Evolutionary conservation across 2,329 filamentous ascomycete genomes (phyloP).

Genomic region (Fusarium musae): DNA sequence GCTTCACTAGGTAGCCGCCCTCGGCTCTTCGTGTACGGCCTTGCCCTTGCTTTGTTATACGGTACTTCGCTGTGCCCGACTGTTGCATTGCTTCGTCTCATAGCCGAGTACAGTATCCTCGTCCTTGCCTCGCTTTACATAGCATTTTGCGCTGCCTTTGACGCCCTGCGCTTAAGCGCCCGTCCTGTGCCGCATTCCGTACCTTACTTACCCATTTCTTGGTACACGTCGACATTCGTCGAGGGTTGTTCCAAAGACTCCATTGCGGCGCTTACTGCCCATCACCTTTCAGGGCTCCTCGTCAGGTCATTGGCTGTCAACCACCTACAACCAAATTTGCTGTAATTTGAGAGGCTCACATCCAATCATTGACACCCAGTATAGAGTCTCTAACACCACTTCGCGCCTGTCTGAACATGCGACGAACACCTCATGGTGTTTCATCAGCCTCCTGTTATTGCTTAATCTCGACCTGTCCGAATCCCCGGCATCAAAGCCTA

Average conservation of each 20-base stretch:
- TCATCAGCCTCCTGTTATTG: constrained; percentile 41
- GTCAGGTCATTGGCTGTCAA: constrained; percentile 31
- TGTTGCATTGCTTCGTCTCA: constrained; percentile 23
- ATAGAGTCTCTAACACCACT: constrained; percentile 18
- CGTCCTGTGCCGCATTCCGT: constrained; percentile 38
- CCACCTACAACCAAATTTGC: constrained; percentile 19
- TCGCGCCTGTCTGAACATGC: constrained; percentile 42
- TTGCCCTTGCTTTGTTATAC: constrained; percentile 5
- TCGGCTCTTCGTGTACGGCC: constrained; percentile 13
- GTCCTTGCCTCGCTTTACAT: constrained; percentile 10
- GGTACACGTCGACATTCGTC: constrained; percentile 33
- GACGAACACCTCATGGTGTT: constrained; percentile 39
- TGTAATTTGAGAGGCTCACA: constrained; percentile 34
- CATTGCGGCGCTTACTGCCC: constrained; percentile 41
- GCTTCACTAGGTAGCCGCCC: constrained; percentile 25
- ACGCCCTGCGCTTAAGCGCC: constrained; percentile 35
- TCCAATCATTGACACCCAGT: constrained; percentile 31
- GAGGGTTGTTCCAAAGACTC: constrained; percentile 18
- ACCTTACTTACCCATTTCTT: constrained; percentile 20
- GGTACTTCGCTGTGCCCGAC: constrained; percentile 3
- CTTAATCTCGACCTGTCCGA: constrained; percentile 23
- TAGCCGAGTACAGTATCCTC: constrained; percentile 12
- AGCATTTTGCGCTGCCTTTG: constrained; percentile 9
- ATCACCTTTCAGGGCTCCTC: constrained; percentile 17
- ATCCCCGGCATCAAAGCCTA: constrained; percentile 17